These are phyloP conservation scores for Cicer arietinum DNA, from an alignment of 306 rosid genomes.

Conservation along the genomic window DNA sequence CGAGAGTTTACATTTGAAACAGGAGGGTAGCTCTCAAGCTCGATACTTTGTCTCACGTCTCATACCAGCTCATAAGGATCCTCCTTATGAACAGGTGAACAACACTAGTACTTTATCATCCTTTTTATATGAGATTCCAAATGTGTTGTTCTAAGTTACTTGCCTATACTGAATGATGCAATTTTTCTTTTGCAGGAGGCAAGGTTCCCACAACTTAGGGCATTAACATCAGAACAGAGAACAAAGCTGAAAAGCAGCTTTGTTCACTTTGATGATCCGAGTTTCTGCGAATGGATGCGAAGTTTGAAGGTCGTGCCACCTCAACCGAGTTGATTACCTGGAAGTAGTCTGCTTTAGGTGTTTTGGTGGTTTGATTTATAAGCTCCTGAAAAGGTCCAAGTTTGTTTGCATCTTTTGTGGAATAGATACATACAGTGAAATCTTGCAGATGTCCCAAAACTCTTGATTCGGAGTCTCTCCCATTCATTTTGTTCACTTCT, in stretches of 20 bases:
- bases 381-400: conserved; percentile 36
- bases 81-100: conserved; percentile 98
- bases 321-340: conserved; percentile 64
- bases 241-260: conserved; percentile 93
- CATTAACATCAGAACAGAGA: conserved; percentile 74
- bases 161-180: conserved; percentile 17
- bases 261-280: conserved; percentile 91
- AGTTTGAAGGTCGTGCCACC: conserved; percentile 85
- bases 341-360: neutral
- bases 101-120: conserved; percentile 6
- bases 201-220: conserved; percentile 82
- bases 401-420: conserved; percentile 43
- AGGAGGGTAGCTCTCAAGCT: conserved; percentile 99
- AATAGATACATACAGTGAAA: conserved; percentile 27
- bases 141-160: neutral
- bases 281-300: conserved; percentile 94
- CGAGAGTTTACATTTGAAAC: conserved; percentile 47
- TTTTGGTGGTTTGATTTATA: conserved; percentile 39
- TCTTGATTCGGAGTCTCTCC: conserved; percentile 25
- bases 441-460: conserved; percentile 30
- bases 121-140: conserved; percentile 5
- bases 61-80: conserved; percentile 97
- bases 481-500: conserved; percentile 49
- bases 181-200: conserved; percentile 71
- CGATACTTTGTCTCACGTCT: conserved; percentile 94